Conservation (phyloP, 1,284 basidiomycete species). For the Erythrobasidium hasegawianum region DNA sequence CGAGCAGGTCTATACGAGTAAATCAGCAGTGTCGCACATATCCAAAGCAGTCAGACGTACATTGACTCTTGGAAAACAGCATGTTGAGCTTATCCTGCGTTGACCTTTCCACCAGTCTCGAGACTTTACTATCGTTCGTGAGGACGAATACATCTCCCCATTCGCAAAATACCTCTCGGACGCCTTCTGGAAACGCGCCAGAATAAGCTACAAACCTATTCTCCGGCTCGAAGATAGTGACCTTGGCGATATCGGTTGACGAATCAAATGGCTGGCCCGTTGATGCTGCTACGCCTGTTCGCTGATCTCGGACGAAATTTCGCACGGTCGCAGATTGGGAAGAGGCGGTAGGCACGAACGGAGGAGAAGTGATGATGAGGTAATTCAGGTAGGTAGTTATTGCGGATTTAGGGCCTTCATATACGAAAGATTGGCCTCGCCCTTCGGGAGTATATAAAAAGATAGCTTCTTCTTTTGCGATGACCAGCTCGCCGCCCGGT, state of each 20-base stretch:
- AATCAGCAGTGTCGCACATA: too few species aligned
- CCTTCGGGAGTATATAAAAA: conserved; percentile 81
- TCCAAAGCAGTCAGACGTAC: conserved; percentile 17
- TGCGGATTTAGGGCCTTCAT: conserved; percentile 62
- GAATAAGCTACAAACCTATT: conserved; percentile 81
- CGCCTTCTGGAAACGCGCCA: conserved; percentile 70
- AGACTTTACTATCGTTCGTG: conserved; percentile 63
- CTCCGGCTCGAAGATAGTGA: conserved; percentile 86
- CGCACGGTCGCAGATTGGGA: conserved; percentile 70
- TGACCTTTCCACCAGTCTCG: conserved; percentile 65
- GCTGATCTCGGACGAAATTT: conserved; percentile 56
- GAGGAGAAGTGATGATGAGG: conserved; percentile 82
- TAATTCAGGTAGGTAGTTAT: conserved; percentile 72
- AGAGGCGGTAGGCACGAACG: conserved; percentile 64
- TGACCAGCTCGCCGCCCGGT: conserved; percentile 67
- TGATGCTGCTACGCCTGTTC: conserved; percentile 9
- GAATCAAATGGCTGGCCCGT: conserved; percentile 36
- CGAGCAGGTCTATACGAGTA: conserved; percentile 56
- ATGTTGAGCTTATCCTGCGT: conserved; percentile 74
- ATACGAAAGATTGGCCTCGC: conserved; percentile 78
- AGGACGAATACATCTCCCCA: conserved; percentile 75
- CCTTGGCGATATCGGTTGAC: conserved; percentile 68
- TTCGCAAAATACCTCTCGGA: conserved; percentile 71
- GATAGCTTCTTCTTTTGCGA: conserved; percentile 88
- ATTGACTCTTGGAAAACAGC: conserved; percentile 71